Base-by-base conservation (phyloP, 116 monocot genomes). In the Trichopus zeylanicus region DNA sequence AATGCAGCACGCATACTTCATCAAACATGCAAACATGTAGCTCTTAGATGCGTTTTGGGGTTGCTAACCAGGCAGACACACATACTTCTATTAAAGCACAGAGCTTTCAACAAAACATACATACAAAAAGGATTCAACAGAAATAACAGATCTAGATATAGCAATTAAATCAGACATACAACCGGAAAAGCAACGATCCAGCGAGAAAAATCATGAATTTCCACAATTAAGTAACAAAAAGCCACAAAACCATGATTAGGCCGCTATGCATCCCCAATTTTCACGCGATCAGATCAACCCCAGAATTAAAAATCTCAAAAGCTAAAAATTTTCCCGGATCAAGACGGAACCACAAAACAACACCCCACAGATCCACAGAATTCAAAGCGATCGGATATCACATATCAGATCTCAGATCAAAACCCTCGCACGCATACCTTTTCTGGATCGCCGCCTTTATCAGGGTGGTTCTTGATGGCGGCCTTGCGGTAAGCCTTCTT, bases 401-500 rank as follows among this genome's bases (percentile, higher is more conserved):
- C n/a, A n/a, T n/a, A n/a, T n/a, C n/a, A n/a, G n/a, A n/a, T n/a
- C n/a, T n/a, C n/a, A n/a, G n/a, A n/a, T n/a, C n/a, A n/a, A n/a
- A n/a, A n/a, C n/a, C 10, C 15, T 55, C 15, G 23, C 15, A 24
- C n/a, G n/a, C 19, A 11, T 66, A 82, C 80, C 84, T 79, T 80
- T 66, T 84, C 84, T 0, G 84, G 80, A 46, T 84, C 84, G 0
- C 80, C 84, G 16, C 84, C 80, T 70, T 84, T 84, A 48, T 84
- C 84, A 39, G 84, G 85, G 55, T 85, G 85, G 66, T 85, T 80
- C 73, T 85, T 85, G 63, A 85, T 80, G 63, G 85, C 80, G 21
- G 80, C 79, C 67, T 85, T 85, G 33, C 80, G 72, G 48, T 85
- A 85, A 24, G 85, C 85, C 57, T 76, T 80, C 73, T 84, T 80